Conservation (phyloP, 1,284 basidiomycete species). For the Papiliotrema terrestris region DNA sequence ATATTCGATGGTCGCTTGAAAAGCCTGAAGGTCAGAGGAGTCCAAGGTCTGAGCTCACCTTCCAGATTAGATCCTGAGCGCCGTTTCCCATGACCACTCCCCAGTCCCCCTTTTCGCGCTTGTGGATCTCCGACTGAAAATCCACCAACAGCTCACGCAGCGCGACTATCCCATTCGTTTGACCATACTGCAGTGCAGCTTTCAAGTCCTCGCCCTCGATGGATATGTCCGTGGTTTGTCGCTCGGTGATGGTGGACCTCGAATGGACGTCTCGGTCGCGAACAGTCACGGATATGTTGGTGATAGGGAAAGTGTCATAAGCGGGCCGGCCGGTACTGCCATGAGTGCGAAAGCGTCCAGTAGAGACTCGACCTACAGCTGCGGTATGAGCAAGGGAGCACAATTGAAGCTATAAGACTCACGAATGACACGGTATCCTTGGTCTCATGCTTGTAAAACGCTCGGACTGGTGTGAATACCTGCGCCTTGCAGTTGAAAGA, state of each 20-base stretch:
- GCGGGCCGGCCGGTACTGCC: slow-evolving; percentile 65
- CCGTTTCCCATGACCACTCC: slow-evolving; percentile 72
- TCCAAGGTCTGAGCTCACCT: slow-evolving; percentile 53
- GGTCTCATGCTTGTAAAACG: neutral
- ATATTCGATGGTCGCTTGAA: slow-evolving; percentile 63
- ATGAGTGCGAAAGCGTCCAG: neutral
- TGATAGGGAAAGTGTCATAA: slow-evolving; percentile 83
- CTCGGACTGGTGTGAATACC: neutral
- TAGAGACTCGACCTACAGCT: neutral
- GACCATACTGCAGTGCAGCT: slow-evolving; percentile 70
- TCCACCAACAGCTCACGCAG: slow-evolving; percentile 65
- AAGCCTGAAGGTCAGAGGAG: slow-evolving; percentile 45
- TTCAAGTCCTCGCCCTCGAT: slow-evolving; percentile 60
- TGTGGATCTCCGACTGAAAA: slow-evolving; percentile 65
- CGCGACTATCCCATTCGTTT: slow-evolving; percentile 65
- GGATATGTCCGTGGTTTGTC: slow-evolving; percentile 52
- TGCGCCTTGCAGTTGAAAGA: neutral
- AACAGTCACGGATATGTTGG: slow-evolving; percentile 22
- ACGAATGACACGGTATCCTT: neutral
- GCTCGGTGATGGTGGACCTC: slow-evolving; percentile 57
- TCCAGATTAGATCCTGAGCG: slow-evolving; percentile 82
- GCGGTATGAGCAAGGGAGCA: neutral
- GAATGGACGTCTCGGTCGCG: slow-evolving; percentile 33
- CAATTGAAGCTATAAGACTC: neutral
- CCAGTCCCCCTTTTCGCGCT: slow-evolving; percentile 58